A percentile compares a stretch with the other conserved stretches of the same genome.
phyloP scores from a whole-genome alignment of 2,329 filamentous ascomycete genomes.

The Chrysoporthe austroafricana region DNA sequence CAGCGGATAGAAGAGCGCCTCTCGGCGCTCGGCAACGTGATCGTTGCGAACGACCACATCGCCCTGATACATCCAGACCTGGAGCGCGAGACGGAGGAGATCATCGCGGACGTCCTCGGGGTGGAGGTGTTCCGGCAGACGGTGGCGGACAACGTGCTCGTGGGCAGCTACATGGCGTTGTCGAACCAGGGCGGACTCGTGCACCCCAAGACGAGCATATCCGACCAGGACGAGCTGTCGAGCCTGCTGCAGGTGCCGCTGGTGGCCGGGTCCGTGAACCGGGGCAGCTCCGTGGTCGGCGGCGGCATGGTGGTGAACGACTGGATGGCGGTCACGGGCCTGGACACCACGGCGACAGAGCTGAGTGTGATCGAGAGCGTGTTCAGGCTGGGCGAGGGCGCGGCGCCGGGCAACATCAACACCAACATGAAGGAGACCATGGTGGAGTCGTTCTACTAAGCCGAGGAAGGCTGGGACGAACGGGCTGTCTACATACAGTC shows the following conservation, averaged over 20 bases:
- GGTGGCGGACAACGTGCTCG: constrained; percentile 94
- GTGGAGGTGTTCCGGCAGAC: constrained; percentile 94
- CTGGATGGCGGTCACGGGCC: constrained; percentile 92
- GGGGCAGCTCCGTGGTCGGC: constrained; percentile 91
- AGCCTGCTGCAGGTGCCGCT: constrained; percentile 93
- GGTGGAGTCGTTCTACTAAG: constrained; percentile 97
- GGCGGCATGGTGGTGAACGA: constrained; percentile 97
- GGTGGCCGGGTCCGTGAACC: constrained; percentile 91
- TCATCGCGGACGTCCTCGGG: constrained; percentile 90
- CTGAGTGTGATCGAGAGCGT: constrained; percentile 95
- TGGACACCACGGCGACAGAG: constrained; percentile 97
- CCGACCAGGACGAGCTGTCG: constrained; percentile 96
- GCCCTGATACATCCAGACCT: constrained; percentile 95
- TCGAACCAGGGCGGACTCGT: constrained; percentile 97
- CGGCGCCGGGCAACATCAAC: constrained; percentile 77
- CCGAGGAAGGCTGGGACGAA: neutral
- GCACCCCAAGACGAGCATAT: constrained; percentile 94
- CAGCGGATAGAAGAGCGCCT: constrained; percentile 97
- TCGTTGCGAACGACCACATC: constrained; percentile 95
- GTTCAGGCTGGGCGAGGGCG: constrained; percentile 89
- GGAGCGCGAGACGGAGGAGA: constrained; percentile 97
- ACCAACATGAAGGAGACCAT: constrained; percentile 94
- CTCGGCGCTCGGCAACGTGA: constrained; percentile 94
- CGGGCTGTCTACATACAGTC: neutral
- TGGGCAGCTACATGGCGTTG: constrained; percentile 94